phyloP scores from a whole-genome alignment of 257 asterid species.

The Solanum piurae region DNA sequence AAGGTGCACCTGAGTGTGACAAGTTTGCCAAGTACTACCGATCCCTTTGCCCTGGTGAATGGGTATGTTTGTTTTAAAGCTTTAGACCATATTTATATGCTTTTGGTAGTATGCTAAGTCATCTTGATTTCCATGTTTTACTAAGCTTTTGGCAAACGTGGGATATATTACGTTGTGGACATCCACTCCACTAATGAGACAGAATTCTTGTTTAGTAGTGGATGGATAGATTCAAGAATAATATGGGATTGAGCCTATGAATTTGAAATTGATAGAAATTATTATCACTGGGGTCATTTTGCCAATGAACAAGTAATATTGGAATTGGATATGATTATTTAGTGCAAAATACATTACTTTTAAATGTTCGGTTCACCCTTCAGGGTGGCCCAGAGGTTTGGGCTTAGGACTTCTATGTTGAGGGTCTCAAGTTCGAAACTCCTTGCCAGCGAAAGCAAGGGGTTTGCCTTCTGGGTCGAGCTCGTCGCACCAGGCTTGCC shows the following conservation, averaged over 20 bases:
- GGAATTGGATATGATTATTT: neutral
- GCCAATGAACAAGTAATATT: neutral
- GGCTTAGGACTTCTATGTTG: no score
- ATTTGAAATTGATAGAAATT: neutral
- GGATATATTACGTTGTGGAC: neutral
- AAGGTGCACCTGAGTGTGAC: conserved; percentile 82
- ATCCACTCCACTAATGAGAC: neutral
- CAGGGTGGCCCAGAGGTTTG: no score
- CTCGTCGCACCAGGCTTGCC: no score
- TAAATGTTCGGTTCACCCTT: neutral
- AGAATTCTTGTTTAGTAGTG: neutral
- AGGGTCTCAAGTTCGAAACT: no score
- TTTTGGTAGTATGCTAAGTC: neutral
- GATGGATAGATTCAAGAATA: neutral
- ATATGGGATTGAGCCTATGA: neutral
- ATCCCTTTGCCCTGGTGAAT: conserved; percentile 93
- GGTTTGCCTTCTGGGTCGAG: no score
- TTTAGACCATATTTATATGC: neutral
- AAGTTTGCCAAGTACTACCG: conserved; percentile 94
- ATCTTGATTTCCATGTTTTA: neutral
- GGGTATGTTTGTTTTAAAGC: conserved; percentile 40
- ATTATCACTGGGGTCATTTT: neutral
- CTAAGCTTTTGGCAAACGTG: neutral
- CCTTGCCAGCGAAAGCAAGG: no score
- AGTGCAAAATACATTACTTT: neutral